Conservation (phyloP, 192 early-diverging fungal species). For the Neocallimastix lanati region DNA sequence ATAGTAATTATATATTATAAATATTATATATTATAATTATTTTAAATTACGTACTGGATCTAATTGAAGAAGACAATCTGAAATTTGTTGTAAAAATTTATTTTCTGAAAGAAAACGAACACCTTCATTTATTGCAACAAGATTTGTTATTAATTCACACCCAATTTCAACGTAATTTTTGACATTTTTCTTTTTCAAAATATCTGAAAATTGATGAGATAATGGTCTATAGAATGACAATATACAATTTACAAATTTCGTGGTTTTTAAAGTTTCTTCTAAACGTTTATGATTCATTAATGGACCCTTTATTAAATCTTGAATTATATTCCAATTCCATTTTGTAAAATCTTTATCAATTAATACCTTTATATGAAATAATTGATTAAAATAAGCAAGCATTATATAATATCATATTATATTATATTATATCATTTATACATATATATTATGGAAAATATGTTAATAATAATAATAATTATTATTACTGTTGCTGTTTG, state of each 20-base stretch:
- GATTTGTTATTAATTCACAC: slow-evolving; percentile 43
- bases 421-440: no score
- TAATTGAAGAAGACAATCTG: slow-evolving; percentile 50
- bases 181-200: slow-evolving; percentile 19
- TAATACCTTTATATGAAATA: slow-evolving; percentile 39
- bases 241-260: slow-evolving; percentile 52
- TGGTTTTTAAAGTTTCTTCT: slow-evolving; percentile 51
- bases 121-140: slow-evolving; percentile 44
- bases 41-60: slow-evolving; percentile 43
- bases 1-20: no score
- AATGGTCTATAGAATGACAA: slow-evolving; percentile 54
- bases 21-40: no score
- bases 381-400: no score
- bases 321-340: slow-evolving; percentile 61
- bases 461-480: no score
- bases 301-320: slow-evolving; percentile 59
- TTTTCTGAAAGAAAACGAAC: slow-evolving; percentile 46
- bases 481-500: no score
- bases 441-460: no score
- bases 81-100: slow-evolving; percentile 48
- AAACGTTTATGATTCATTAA: slow-evolving; percentile 48
- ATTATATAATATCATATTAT: no score
- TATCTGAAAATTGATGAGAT: slow-evolving; percentile 50
- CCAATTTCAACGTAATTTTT: slow-evolving; percentile 42
- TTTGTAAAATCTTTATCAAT: slow-evolving; percentile 51